Percentiles rank a stretch among this genome's conserved stretches.
These are phyloP conservation scores for Diplocarpon rosae DNA, from an alignment of 2,329 filamentous ascomycete species.

Conservation along the genomic window DNA sequence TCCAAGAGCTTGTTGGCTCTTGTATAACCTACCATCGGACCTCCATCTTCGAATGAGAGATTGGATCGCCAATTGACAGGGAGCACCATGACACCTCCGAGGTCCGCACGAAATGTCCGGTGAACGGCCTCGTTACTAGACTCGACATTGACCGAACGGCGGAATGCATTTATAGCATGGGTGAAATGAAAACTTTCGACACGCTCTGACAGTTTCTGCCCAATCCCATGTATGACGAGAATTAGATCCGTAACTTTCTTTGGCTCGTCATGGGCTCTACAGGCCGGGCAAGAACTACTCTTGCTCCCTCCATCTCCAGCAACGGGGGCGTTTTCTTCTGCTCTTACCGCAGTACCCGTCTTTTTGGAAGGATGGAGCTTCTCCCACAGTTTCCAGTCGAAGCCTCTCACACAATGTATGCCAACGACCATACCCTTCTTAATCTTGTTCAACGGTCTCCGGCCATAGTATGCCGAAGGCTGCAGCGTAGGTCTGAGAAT, in stretches of 20 bases:
- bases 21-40: conserved; percentile 32
- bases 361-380: conserved; percentile 43
- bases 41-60: conserved; percentile 75
- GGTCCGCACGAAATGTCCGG: conserved; percentile 60
- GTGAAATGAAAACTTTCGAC: conserved; percentile 97
- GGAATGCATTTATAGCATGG: conserved; percentile 84
- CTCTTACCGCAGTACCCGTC: conserved; percentile 25
- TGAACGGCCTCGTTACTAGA: conserved; percentile 65
- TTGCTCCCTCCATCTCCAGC: conserved; percentile 12
- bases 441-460: conserved; percentile 73
- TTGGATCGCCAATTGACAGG: conserved; percentile 91
- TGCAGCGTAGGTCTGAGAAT: conserved; percentile 77
- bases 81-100: conserved; percentile 86
- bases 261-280: conserved; percentile 50
- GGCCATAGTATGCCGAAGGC: conserved; percentile 74
- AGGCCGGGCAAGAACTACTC: conserved; percentile 39
- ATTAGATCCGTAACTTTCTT: conserved; percentile 77
- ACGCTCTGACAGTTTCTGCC: conserved; percentile 87
- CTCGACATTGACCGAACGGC: conserved; percentile 77
- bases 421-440: conserved; percentile 69
- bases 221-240: conserved; percentile 88
- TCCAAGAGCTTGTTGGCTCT: too few species aligned
- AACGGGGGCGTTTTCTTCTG: conserved; percentile 17
- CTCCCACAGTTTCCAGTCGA: conserved; percentile 68
- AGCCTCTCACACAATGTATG: conserved; percentile 79